A percentile compares a stretch with the other conserved stretches of the same genome.
Conservation (phyloP, 2,329 filamentous ascomycete genomes). For the Seiridium unicorne region DNA sequence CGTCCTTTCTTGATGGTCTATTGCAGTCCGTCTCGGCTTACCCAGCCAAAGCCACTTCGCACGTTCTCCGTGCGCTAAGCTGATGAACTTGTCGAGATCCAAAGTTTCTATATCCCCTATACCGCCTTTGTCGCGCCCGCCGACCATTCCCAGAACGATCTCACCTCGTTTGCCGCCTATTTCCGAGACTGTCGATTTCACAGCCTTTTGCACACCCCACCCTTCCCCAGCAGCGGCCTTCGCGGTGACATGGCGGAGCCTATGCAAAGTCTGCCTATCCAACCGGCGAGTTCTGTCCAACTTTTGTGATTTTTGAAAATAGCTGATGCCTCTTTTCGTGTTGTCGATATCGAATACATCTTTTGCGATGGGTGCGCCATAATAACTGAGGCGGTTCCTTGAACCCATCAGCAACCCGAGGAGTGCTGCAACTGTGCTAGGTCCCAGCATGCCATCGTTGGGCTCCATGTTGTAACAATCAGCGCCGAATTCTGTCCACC, state of each 20-base stretch:
- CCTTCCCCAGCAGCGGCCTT: conserved; percentile 87
- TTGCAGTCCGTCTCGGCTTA: conserved; percentile 68
- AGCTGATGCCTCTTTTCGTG: conserved; percentile 79
- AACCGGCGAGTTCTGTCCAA: conserved; percentile 74
- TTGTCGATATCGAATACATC: conserved; percentile 85
- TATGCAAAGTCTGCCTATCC: conserved; percentile 79
- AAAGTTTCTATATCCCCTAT: conserved; percentile 91
- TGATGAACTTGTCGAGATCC: conserved; percentile 81
- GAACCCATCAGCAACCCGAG: conserved; percentile 87
- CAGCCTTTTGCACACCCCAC: conserved; percentile 88
- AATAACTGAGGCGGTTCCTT: conserved; percentile 82
- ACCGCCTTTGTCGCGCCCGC: conserved; percentile 79
- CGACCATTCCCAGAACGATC: conserved; percentile 93
- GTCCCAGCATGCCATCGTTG: conserved; percentile 86
- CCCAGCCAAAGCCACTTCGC: conserved; percentile 95
- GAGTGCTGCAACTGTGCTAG: conserved; percentile 84
- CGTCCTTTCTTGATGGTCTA: conserved; percentile 45
- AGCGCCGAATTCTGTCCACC: conserved; percentile 92
- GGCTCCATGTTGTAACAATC: conserved; percentile 93
- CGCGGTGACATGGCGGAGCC: conserved; percentile 78
- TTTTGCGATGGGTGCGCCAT: conserved; percentile 80
- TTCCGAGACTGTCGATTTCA: conserved; percentile 93
- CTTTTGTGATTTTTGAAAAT: conserved; percentile 89
- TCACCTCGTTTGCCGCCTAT: conserved; percentile 92
- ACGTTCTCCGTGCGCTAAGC: conserved; percentile 75